Base-by-base conservation (phyloP, 441 rosid species). In the Brassica hybrid region DNA sequence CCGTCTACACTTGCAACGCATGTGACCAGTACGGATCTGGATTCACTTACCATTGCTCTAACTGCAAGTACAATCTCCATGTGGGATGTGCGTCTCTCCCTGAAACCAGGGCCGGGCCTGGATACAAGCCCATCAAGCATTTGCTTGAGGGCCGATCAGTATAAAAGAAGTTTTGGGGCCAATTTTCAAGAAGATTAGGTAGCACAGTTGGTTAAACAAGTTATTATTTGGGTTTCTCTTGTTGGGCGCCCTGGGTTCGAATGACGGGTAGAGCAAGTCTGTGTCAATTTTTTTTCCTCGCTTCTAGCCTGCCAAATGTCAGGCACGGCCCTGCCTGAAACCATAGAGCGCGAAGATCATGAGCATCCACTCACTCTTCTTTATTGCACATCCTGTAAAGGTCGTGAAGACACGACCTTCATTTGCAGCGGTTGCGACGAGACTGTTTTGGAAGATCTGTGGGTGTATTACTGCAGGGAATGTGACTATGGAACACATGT, bases 401-500 rank as follows among this genome's bases (percentile, higher is more conserved):
- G 57, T 52, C 57, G 57, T 52, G 57, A 52, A 52, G 57, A 52
- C 18, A 52, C 57, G 19, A 5, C 57, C 57, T 52, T 6, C 19
- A 14, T 52, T 52, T 52, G 58, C 18, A 52, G 58, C 58, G 58
- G 10, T 52, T 52, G 58, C 17, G 58, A 52, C 1, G 58, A 52
- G 10, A 52, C 58, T 16, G 19, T 52, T 16, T 6, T 14, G 58
- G 58, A 52, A 52, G 58, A 52, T 52, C 58, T 52, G 6, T 52
- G 58, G 58, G 58, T 52, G 58, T 52, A 52, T 52, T 14, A 2
- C 58, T 52, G 58, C 19, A 16, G 9, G 3, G 19, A 16, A 52
- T 52, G 58, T 52, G 58, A 52, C 58, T 52, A 52, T 52, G 58
- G 58, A 52, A 52, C 58, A 52, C 21, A 52, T 16, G 58, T 52